phyloP scores from a whole-genome alignment of 768 basidiomycete species.

The Hemileccinum impolitum region DNA sequence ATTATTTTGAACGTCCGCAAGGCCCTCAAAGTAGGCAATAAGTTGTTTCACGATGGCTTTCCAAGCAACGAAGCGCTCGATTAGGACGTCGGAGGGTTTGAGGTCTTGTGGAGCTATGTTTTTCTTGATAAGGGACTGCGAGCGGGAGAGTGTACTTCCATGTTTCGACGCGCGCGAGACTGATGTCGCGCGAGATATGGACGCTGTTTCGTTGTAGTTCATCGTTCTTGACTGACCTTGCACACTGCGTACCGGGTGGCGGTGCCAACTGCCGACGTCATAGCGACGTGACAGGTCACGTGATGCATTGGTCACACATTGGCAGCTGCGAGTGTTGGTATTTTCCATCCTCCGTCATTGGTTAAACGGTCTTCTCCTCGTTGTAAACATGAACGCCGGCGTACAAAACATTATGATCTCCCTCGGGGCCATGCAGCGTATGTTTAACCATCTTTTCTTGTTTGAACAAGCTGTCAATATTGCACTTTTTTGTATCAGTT shows the following conservation, averaged over 20 bases:
- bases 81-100: conserved; percentile 91
- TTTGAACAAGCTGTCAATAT: too few species aligned
- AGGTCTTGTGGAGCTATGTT: conserved; percentile 89
- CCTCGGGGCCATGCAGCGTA: conserved; percentile 90
- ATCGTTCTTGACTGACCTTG: conserved; percentile 12
- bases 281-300: conserved; percentile 16
- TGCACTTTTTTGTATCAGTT: conserved; percentile 44
- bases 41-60: conserved; percentile 96
- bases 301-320: conserved; percentile 1
- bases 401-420: conserved; percentile 85
- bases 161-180: conserved; percentile 61
- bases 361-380: conserved; percentile 9
- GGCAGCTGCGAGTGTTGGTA: not conserved
- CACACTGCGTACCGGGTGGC: too few species aligned
- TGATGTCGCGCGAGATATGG: conserved; percentile 69
- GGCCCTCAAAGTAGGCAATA: conserved; percentile 76
- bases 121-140: conserved; percentile 90
- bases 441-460: conserved; percentile 6
- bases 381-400: conserved; percentile 62
- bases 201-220: conserved; percentile 44
- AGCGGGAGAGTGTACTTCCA: conserved; percentile 72
- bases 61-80: conserved; percentile 93
- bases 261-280: conserved; percentile 20
- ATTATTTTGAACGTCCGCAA: conserved; percentile 86
- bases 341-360: conserved; percentile 14